Evolutionary conservation across 345 rosid species (phyloP), one percentile per base, ranked within the genome.

Genomic region (Iberis pinnata): DNA sequence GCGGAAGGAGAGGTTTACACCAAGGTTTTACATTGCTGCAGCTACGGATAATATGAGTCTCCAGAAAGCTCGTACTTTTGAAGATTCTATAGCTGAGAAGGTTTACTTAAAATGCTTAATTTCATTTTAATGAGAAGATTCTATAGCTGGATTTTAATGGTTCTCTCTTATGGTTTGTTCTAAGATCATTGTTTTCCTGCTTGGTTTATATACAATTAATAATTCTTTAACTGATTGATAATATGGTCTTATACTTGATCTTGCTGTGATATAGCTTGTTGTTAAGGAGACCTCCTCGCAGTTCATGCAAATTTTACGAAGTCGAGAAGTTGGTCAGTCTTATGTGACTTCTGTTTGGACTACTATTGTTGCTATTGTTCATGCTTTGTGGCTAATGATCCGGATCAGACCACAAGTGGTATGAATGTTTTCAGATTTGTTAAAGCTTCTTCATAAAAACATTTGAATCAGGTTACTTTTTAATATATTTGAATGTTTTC

Each of bases 291-390:
- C 15, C 19, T 45, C 76, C 6, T 73, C 72, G n/a, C 68, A 73
- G 72, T 83, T 74, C 54, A 67, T 75, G 80, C 88, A 80, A 71
- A 85, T 88, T 42, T 83, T 81, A 58, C 83, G 95, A 67, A 92
- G 97, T 65, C 75, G 98, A 60, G 97, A 92, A 77, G 98, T 88
- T 57, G 98, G 97, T 45, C 97, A 88, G 57, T 88, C 95, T 13
- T 88, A 85, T 60, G 38, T 81, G 48, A 92, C 98, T 44, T 92
- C 95, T 57, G 73, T 83, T 29, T 81, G 86, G 73, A 84, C 96
- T 56, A 82, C 96, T 56, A 70, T 84, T 59, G 68, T 79, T 38
- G 96, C 96, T 56, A 54, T 63, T 0, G 71, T 68, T 60, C 88
- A 83, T 45, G 96, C 89, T 26, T 49, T 81, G 32, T 79, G 78